Evolutionary conservation across 495 filamentous ascomycete genomes (phyloP).

Genomic region (Xylaria sp.): DNA sequence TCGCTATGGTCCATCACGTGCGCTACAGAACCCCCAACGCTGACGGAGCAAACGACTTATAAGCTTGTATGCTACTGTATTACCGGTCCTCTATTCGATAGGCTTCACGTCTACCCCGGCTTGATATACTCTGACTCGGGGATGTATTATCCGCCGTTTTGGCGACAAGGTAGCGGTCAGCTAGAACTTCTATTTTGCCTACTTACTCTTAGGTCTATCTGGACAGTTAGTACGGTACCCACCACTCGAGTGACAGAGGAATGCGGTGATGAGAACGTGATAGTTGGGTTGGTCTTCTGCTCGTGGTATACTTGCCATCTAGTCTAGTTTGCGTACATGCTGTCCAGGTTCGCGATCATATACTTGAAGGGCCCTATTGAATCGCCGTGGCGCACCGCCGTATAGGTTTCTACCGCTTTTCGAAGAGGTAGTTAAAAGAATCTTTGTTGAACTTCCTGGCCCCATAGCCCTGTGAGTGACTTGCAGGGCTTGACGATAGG

Average conservation of each 20-base stretch:
- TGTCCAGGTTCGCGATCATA: neutral
- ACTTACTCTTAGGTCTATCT: no score
- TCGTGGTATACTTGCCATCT: neutral
- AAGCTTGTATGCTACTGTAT: neutral
- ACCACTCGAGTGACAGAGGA: neutral
- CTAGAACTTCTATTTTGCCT: neutral
- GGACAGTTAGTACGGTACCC: no score
- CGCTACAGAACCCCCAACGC: neutral
- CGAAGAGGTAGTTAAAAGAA: no score
- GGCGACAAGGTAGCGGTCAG: neutral
- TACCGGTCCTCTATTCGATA: neutral
- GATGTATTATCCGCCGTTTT: neutral
- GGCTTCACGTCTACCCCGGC: neutral
- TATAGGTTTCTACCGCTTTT: neutral
- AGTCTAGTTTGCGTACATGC: neutral
- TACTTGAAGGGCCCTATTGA: no score
- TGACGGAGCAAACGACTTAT: neutral
- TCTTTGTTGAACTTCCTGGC: no score
- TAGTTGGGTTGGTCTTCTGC: neutral
- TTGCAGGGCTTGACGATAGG: no score
- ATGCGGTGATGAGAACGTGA: neutral
- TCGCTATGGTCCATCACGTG: neutral
- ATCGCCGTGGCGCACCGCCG: neutral
- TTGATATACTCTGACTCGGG: neutral
- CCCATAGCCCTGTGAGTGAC: no score